Percentiles rank a stretch among this genome's conserved stretches.
Conservation (phyloP, 139 green algal genomes). For the Chlorella sp. region DNA sequence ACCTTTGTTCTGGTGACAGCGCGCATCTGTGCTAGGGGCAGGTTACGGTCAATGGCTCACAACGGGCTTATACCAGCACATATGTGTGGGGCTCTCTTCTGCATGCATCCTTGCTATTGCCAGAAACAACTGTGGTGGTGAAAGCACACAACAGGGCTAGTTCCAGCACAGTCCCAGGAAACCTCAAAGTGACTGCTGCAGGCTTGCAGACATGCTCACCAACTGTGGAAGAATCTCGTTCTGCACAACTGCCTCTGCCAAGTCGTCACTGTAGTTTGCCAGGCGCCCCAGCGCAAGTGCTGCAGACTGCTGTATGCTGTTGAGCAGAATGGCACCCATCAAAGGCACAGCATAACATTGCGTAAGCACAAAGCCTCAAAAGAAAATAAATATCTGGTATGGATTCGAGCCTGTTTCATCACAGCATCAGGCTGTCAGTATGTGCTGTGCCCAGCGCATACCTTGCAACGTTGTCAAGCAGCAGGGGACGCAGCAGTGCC, state of each 20-base stretch:
- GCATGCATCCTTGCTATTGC: not conserved
- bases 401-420: too few relatives aligned
- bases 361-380: too few relatives aligned
- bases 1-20: too few relatives aligned
- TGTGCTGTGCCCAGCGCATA: too few relatives aligned
- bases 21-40: too few relatives aligned
- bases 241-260: conserved; percentile 79
- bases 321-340: too few relatives aligned
- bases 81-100: too few relatives aligned
- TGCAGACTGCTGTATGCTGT: conserved; percentile 85
- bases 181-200: not conserved
- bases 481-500: conserved; percentile 66
- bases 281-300: conserved; percentile 73
- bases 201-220: conserved; percentile 15
- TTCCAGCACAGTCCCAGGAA: not conserved
- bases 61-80: too few relatives aligned
- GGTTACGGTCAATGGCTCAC: too few relatives aligned
- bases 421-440: too few relatives aligned
- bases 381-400: too few relatives aligned
- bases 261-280: conserved; percentile 77
- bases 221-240: conserved; percentile 84
- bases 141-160: not conserved
- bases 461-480: conserved; percentile 84
- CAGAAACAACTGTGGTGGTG: not conserved
- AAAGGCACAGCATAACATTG: too few relatives aligned